A percentile compares a stretch with the other conserved stretches of the same genome.
Evolutionary conservation across 768 basidiomycete species (phyloP).

Genomic region (Naematelia encephala): DNA sequence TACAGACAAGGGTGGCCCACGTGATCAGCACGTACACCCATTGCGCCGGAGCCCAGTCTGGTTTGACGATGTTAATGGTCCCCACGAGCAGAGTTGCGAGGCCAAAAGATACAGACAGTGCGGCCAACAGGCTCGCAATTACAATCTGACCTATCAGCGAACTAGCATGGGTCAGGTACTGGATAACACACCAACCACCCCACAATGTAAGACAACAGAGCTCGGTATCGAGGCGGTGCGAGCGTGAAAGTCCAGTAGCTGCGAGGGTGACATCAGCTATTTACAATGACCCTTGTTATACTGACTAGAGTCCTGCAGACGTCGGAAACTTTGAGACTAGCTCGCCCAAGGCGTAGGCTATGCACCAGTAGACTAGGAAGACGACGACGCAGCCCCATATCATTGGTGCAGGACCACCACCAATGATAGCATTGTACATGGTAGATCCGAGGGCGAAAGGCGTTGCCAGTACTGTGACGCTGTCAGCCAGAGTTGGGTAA

Average conservation of each 20-base stretch:
- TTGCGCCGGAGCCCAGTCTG: conserved; percentile 2
- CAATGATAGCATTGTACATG: conserved; percentile 1
- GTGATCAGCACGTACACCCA: conserved; percentile 3
- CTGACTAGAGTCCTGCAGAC: conserved; percentile 3
- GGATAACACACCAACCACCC: background rate
- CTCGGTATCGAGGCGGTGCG: background rate
- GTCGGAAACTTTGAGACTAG: background rate
- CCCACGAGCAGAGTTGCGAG: conserved; percentile 1
- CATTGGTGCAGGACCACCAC: background rate
- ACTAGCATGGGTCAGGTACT: background rate
- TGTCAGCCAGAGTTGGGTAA: background rate
- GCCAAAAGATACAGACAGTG: background rate
- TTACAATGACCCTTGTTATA: background rate
- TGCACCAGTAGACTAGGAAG: background rate
- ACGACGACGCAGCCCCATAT: background rate
- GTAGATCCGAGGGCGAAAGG: conserved; percentile 2
- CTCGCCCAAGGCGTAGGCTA: conserved; percentile 1
- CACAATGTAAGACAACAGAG: background rate
- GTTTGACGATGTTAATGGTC: conserved; percentile 1
- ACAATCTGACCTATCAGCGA: background rate
- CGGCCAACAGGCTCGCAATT: background rate
- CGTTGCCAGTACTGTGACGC: background rate
- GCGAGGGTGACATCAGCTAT: background rate
- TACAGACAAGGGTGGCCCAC: background rate
- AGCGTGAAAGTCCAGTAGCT: conserved; percentile 4